Evolutionary conservation across 2,329 filamentous ascomycete genomes (phyloP).

Genomic region (Pseudocercospora fuligena): DNA sequence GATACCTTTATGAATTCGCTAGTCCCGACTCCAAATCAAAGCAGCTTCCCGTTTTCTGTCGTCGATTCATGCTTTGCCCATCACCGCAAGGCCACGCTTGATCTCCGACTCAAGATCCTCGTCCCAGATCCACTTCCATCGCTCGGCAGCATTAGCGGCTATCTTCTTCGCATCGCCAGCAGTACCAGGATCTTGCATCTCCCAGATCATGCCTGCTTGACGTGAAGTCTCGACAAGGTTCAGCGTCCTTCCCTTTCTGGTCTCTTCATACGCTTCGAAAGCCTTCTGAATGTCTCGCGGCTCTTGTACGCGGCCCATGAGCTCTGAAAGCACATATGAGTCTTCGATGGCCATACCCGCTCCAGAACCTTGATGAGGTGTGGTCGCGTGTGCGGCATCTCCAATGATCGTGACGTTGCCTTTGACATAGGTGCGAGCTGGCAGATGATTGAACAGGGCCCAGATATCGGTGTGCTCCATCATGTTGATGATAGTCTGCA

Average conservation of each 20-base stretch:
- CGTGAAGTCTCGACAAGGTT: constrained; percentile 8
- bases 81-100: background rate
- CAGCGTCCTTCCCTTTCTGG: constrained; percentile 8
- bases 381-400: constrained; percentile 48
- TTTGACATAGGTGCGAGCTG: constrained; percentile 46
- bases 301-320: constrained; percentile 1
- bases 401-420: constrained; percentile 50
- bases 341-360: constrained; percentile 39
- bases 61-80: background rate
- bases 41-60: no score
- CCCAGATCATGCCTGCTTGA: constrained; percentile 13
- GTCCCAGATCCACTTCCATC: constrained; percentile 15
- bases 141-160: background rate
- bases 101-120: constrained; percentile 13
- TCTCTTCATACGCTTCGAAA: constrained; percentile 13
- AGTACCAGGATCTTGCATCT: constrained; percentile 8
- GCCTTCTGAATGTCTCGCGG: background rate
- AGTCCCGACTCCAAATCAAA: no score
- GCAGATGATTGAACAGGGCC: constrained; percentile 44
- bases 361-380: constrained; percentile 46
- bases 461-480: constrained; percentile 33
- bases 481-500: constrained; percentile 26
- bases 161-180: constrained; percentile 8
- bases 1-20: no score
- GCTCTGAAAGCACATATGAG: constrained; percentile 27